A percentile compares a stretch with the other conserved stretches of the same genome.
Evolutionary conservation across 2,329 filamentous ascomycete species (phyloP).

Genomic region (Kalaharituber pfeilii): DNA sequence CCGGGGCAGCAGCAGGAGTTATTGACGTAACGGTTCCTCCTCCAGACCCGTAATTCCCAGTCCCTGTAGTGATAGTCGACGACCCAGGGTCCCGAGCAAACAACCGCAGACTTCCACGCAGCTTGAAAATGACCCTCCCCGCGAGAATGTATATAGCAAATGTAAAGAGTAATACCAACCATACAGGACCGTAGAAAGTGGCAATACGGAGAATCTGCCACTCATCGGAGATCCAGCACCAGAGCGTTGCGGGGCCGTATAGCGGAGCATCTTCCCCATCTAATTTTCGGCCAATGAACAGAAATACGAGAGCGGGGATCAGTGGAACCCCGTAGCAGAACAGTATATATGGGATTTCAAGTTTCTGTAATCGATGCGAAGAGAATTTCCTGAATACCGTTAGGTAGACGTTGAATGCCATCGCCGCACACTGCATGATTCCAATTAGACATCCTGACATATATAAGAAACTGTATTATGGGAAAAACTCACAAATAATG

Average conservation of each 20-base stretch:
- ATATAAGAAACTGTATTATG: conserved; percentile 7
- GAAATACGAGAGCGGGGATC: conserved; percentile 47
- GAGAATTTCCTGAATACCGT: conserved; percentile 64
- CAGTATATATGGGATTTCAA: conserved; percentile 55
- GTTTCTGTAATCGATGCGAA: conserved; percentile 41
- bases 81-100: conserved; percentile 30
- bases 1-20: conserved; percentile 33
- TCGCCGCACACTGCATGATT: conserved; percentile 52
- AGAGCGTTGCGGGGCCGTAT: conserved; percentile 58
- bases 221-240: conserved; percentile 57
- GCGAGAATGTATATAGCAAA: conserved; percentile 48
- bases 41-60: conserved; percentile 30
- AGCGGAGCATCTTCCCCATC: conserved; percentile 37
- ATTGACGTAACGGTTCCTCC: conserved; percentile 49
- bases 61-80: conserved; percentile 29
- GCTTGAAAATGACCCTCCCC: conserved; percentile 50
- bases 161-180: conserved; percentile 45
- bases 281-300: conserved; percentile 38
- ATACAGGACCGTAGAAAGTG: conserved; percentile 56
- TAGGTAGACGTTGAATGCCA: conserved; percentile 70
- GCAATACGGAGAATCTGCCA: conserved; percentile 59
- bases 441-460: conserved; percentile 2
- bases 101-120: conserved; percentile 43
- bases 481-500: conserved; percentile 14
- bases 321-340: conserved; percentile 58